A percentile compares a stretch with the other conserved stretches of the same genome.
Evolutionary conservation across 2,329 filamentous ascomycete species (phyloP).

Genomic region (Calonectria ilicicola): DNA sequence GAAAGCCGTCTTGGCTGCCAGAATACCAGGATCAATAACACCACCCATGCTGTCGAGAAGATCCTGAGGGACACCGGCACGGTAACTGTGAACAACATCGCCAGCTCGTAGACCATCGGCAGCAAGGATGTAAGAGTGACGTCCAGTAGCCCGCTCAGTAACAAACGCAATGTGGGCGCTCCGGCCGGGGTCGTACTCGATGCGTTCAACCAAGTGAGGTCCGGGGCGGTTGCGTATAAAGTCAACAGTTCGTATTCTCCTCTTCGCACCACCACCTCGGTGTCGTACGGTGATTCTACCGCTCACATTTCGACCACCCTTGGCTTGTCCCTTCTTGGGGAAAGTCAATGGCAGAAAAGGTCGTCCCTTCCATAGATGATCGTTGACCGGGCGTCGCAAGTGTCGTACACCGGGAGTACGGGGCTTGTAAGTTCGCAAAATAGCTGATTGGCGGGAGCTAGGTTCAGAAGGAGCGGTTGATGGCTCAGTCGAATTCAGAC

Average conservation of each 20-base stretch:
- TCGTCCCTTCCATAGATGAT: slow-evolving; percentile 95
- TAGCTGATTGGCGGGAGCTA: slow-evolving; percentile 50
- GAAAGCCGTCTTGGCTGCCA: slow-evolving; percentile 94
- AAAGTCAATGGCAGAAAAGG: slow-evolving; percentile 87
- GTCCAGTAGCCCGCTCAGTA: slow-evolving; percentile 78
- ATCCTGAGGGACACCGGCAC: slow-evolving; percentile 87
- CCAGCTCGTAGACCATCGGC: slow-evolving; percentile 93
- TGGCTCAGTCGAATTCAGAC: slow-evolving; percentile 36
- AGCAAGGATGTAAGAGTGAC: slow-evolving; percentile 93
- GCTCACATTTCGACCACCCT: slow-evolving; percentile 91
- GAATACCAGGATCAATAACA: slow-evolving; percentile 90
- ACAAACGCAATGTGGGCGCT: slow-evolving; percentile 93
- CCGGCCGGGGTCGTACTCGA: slow-evolving; percentile 95
- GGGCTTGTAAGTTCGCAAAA: slow-evolving; percentile 89
- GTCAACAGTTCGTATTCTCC: slow-evolving; percentile 92
- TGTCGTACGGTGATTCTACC: slow-evolving; percentile 91
- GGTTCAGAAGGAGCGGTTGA: slow-evolving; percentile 34
- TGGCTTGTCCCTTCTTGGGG: slow-evolving; percentile 90
- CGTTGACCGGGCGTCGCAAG: slow-evolving; percentile 91
- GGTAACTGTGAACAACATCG: slow-evolving; percentile 92
- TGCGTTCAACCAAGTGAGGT: slow-evolving; percentile 88
- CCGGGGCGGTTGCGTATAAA: slow-evolving; percentile 84
- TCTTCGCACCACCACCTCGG: slow-evolving; percentile 90
- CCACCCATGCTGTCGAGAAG: slow-evolving; percentile 94
- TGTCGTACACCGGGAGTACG: slow-evolving; percentile 93